phyloP scores from a whole-genome alignment of 2,329 filamentous ascomycete genomes.

The Rhytidhysteron rufulum region DNA sequence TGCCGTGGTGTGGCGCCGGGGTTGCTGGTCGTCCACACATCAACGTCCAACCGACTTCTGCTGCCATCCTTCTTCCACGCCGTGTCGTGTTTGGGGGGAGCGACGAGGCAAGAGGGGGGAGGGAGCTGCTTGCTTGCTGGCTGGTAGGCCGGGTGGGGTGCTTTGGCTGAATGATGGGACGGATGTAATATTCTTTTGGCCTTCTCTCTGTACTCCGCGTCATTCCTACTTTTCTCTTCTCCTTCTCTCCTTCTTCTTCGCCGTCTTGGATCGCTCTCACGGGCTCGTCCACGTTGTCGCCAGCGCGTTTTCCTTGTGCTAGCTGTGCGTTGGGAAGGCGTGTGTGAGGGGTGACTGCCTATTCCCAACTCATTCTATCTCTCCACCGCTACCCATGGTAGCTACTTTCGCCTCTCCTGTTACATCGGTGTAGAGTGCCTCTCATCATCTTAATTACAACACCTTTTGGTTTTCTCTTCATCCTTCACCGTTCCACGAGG shows the following conservation, averaged over 20 bases:
- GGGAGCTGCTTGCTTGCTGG: background rate
- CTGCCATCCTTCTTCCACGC: background rate
- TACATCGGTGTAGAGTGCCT: background rate
- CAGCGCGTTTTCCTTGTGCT: background rate
- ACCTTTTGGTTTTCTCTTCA: background rate
- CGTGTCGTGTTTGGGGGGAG: background rate
- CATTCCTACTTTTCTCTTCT: background rate
- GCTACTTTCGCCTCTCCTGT: too few relatives aligned
- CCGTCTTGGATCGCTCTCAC: background rate
- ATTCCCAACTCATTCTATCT: background rate
- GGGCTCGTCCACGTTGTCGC: background rate
- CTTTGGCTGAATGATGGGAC: background rate
- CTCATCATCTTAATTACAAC: background rate
- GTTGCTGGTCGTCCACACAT: background rate
- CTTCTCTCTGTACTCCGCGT: too few relatives aligned
- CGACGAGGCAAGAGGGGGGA: background rate
- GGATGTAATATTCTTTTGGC: slow-evolving; percentile 2
- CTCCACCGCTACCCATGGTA: too few relatives aligned
- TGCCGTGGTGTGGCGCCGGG: background rate
- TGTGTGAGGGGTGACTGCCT: background rate
- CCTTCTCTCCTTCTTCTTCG: background rate
- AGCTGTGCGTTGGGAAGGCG: background rate
- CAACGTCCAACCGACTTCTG: background rate
- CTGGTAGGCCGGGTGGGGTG: background rate
- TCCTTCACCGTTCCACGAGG: background rate